Base-by-base conservation (phyloP, 768 basidiomycete genomes). In the Pulveroboletus sp. region DNA sequence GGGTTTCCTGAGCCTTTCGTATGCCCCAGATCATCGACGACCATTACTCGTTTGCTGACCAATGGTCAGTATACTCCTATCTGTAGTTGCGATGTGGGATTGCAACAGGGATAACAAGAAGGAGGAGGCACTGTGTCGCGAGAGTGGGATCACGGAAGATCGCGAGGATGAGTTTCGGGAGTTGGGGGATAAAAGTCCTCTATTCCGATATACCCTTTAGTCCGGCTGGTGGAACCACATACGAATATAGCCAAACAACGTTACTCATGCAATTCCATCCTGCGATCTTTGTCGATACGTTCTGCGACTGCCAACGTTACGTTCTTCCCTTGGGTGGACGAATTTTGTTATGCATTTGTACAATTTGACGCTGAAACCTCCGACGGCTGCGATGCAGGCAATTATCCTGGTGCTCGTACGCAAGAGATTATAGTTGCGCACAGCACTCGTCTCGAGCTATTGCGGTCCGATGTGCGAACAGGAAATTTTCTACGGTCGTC, bases 341-440 rank as follows among this genome's bases (percentile, higher is more conserved):
- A 46, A 50, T 56, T 61, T 62, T 48, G 66, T 64, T 64, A 95
- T 96, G 92, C 92, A 97, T 76, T 76, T 98, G 67, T 94, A 95
- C 73, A 95, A 97, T 70, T 76, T 96, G 59, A 95, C 93, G n/a
- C 83, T 98, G 37, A 89, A 94, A 69, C 81, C 89, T 28, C 83
- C 94, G 37, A 86, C 90, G 26, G 81, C 90, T 39, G 80, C 83
- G 55, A 80, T 83, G 32, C 84, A 86, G 68, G 86, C 93, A 37
- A 82, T 91, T 49, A 93, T 95, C 47, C 91, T 49, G 95, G 95
- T 31, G 84, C 86, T 1, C 74, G 90, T 55, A 83, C 91, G 53
- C 96, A 98, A 66, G 95, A 99, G 75, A 94, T 99, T 54, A 85
- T 96, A 50, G 78, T 93, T 37, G 87, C 90, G 32, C 83, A 89